phyloP scores from a whole-genome alignment of 2,329 filamentous ascomycete genomes.

The Leptographium wingfieldii region DNA sequence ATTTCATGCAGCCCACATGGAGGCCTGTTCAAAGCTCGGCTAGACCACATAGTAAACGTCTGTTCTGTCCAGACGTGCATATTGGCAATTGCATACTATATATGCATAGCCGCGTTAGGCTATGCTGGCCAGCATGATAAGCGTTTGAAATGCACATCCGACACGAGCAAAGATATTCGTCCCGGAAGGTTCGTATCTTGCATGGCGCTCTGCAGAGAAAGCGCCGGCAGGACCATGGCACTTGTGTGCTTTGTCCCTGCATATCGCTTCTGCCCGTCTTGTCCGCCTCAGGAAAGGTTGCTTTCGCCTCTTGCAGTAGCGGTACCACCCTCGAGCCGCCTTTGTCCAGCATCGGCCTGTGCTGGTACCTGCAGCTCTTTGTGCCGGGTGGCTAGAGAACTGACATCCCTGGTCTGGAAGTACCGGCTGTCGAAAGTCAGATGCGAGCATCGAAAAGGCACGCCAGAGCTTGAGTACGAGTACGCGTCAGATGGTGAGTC shows the following conservation, averaged over 20 bases:
- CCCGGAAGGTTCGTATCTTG: neutral
- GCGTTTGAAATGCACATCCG: neutral
- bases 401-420: neutral
- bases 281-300: neutral
- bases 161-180: neutral
- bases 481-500: neutral
- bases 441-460: too few relatives aligned
- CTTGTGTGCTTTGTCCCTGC: neutral
- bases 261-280: neutral
- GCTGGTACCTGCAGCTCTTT: neutral
- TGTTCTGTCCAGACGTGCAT: neutral
- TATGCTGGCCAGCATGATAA: neutral
- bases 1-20: too few relatives aligned
- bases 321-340: neutral
- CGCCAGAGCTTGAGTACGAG: neutral
- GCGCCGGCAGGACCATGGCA: neutral
- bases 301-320: conserved; percentile 1
- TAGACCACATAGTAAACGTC: neutral
- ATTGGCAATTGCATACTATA: neutral
- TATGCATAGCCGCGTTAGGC: neutral
- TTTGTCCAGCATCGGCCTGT: neutral
- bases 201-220: too few relatives aligned
- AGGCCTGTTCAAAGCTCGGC: neutral
- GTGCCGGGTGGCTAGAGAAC: neutral
- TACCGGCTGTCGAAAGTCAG: too few relatives aligned